Evolutionary conservation across 305 asterid species (phyloP).

Genomic region (Fraxinus greggii): DNA sequence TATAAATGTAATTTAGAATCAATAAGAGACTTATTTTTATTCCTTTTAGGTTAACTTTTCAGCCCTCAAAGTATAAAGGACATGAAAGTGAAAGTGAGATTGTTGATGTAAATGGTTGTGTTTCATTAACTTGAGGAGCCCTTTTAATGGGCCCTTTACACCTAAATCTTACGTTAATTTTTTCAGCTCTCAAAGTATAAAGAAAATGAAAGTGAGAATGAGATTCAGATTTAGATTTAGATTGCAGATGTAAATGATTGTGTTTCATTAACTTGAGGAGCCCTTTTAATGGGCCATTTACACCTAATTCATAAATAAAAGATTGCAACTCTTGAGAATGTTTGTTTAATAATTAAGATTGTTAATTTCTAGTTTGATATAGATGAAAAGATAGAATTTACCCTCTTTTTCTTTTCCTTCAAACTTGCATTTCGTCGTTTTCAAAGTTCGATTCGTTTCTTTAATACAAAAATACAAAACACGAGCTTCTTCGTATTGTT

Average conservation of each 20-base stretch:
- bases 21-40: too few relatives aligned
- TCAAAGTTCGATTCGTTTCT: background rate
- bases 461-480: background rate
- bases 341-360: too few relatives aligned
- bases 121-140: background rate
- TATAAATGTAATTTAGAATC: too few relatives aligned
- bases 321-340: background rate
- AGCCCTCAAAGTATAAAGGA: too few relatives aligned
- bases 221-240: too few relatives aligned
- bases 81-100: too few relatives aligned
- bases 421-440: background rate
- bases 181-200: too few relatives aligned
- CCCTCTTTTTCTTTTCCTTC: background rate
- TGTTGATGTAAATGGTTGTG: too few relatives aligned
- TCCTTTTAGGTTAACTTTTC: background rate
- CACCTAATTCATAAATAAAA: background rate
- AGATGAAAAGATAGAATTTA: background rate
- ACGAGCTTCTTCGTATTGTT: background rate
- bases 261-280: background rate
- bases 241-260: background rate
- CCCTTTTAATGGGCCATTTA: background rate
- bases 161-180: too few relatives aligned
- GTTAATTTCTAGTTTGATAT: background rate
- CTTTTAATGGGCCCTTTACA: background rate
- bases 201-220: background rate